Evolutionary conservation across 1,284 basidiomycete species (phyloP), one percentile per base, ranked within the genome.

Genomic region (Puccinia triticina): DNA sequence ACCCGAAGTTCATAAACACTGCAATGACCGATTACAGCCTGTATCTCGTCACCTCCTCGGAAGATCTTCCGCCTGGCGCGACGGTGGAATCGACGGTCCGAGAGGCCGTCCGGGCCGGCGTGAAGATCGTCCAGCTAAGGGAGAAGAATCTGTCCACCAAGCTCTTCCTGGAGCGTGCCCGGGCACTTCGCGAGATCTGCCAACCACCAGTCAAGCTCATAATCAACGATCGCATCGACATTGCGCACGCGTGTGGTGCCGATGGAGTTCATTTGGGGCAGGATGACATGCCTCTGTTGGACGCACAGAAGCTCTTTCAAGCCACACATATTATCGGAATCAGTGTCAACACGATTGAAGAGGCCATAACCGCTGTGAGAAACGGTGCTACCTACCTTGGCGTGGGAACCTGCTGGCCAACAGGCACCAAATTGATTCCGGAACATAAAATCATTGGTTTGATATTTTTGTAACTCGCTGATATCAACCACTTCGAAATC

Each of bases 161-260:
- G 43, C 18, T 61, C 21, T 81, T 81, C 32, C 59, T 81, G 10
- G 32, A 74, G 57, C 71, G 67, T 14, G 79, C 79, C 34, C 26
- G 23, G 18, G 16, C 57, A 21, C 71, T 81, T 8, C 79, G 79
- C 10, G 29, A 74, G 40, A 81, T 81, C 5, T 81, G 79, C 61
- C 50, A 81, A 29, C 23, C 48, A 53, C 67, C 79, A 1, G 91
- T 97, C 29, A 94, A 94, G 0, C 89, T 98, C 40, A 89, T 98
- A 83, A 93, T 98, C 88, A 98, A 98, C 86, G 95, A 96, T 88
- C 91, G 95, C 18, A 89, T 96, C 83, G 95, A 96, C 85, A 91
- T 97, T 66, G 93, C 93, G 7, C 89, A 95, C 40, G 93, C 93
- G 12, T 89, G 93, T 34, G 88, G 90, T 76, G 82, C 76, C 23